Evolutionary conservation across 1,139 yeast species (phyloP).

Genomic region (Candida labiduridarum): DNA sequence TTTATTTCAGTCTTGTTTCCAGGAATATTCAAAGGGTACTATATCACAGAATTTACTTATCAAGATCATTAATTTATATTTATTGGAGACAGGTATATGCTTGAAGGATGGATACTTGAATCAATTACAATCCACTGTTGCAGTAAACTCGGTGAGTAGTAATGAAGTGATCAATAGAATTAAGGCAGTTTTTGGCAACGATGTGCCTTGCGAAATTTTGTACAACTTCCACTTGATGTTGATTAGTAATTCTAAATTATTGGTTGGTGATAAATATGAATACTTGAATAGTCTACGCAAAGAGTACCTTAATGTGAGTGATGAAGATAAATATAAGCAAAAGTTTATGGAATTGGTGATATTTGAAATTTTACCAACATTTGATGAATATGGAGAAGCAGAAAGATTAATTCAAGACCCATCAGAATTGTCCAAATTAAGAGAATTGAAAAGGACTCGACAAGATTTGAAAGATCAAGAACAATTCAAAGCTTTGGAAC

Average conservation of each 20-base stretch:
- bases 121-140: constrained; percentile 15
- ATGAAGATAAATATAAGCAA: constrained; percentile 22
- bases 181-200: constrained; percentile 12
- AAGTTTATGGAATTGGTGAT: constrained; percentile 37
- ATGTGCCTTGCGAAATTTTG: constrained; percentile 37
- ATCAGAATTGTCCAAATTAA: constrained; percentile 20
- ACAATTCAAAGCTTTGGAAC: constrained; percentile 22
- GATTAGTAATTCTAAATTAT: constrained; percentile 22
- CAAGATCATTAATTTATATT: constrained; percentile 39
- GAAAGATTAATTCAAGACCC: constrained; percentile 26
- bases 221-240: constrained; percentile 36
- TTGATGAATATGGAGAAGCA: constrained; percentile 32
- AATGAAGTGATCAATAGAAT: constrained; percentile 22
- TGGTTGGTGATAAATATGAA: constrained; percentile 14
- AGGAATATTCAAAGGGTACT: constrained; percentile 26
- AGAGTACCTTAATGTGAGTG: constrained; percentile 13
- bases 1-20: constrained; percentile 26
- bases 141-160: constrained; percentile 26
- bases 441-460: constrained; percentile 21
- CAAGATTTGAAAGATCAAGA: constrained; percentile 21
- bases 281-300: constrained; percentile 19
- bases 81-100: constrained; percentile 39
- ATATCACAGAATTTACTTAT: constrained; percentile 32
- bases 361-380: constrained; percentile 39
- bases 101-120: constrained; percentile 21